These are phyloP conservation scores for Backusella mclennaniae DNA, from an alignment of 192 early-diverging fungal species.

Conservation along the genomic window DNA sequence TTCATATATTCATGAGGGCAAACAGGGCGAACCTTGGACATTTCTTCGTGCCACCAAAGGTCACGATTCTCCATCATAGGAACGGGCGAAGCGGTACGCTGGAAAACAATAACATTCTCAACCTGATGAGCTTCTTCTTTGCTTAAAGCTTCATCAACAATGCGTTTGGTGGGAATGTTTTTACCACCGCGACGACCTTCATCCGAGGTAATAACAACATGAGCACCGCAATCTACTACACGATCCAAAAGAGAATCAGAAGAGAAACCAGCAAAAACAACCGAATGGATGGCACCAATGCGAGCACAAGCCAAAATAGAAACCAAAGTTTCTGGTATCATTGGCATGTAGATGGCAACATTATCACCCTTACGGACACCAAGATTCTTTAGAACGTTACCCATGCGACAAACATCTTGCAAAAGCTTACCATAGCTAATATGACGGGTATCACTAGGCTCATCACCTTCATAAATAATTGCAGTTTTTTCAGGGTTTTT, in stretches of 20 bases:
- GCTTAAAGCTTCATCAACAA: conserved; percentile 86
- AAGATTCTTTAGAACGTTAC: conserved; percentile 78
- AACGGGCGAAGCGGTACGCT: conserved; percentile 81
- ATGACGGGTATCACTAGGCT: conserved; percentile 69
- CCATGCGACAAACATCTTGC: conserved; percentile 76
- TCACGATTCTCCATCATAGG: conserved; percentile 73
- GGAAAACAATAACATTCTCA: conserved; percentile 87
- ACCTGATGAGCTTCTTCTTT: conserved; percentile 67
- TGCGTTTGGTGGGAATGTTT: conserved; percentile 83
- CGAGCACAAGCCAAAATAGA: conserved; percentile 94
- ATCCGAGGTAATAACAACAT: conserved; percentile 88
- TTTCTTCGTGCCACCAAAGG: conserved; percentile 93
- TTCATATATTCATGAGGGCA: conserved; percentile 83
- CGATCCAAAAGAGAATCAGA: conserved; percentile 90
- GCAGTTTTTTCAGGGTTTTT: conserved; percentile 1
- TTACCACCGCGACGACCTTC: conserved; percentile 91
- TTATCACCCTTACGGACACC: conserved; percentile 90
- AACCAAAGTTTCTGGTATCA: conserved; percentile 89
- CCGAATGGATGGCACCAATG: conserved; percentile 88
- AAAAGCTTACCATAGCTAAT: conserved; percentile 85
- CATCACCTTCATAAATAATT: conserved; percentile 56
- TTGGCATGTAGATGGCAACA: conserved; percentile 96
- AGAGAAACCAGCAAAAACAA: conserved; percentile 96
- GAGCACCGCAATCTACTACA: conserved; percentile 77
- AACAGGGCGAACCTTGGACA: conserved; percentile 75